Base-by-base conservation (phyloP, 2,329 filamentous ascomycete species). In the Metarhizium brunneum region DNA sequence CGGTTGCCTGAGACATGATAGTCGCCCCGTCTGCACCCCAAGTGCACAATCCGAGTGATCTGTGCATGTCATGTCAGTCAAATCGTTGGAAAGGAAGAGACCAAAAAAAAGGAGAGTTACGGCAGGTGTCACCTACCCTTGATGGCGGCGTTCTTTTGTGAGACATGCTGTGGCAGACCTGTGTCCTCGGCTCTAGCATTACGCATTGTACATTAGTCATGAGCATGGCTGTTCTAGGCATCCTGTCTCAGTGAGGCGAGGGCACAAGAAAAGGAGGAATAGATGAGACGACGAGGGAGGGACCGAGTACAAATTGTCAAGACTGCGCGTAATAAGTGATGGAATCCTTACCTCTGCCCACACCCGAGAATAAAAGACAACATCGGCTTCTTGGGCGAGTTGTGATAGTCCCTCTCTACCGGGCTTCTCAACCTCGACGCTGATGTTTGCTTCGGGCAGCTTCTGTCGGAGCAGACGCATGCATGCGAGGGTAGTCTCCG, bases 381-480 rank as follows among this genome's bases (percentile, higher is more conserved):
- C 78, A 64, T 90, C 83, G 29, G 85, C 86, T 61, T 79, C 74
- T 42, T 73, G 73, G 30, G 84, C 84, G 50, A 89, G 75, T 32
- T 80, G 73, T 52, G 74, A 70, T 55, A 90, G 73, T 2, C 83
- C 84, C 32, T 70, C 67, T 11, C 87, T 78, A 13, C 75, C 76
- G 2, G 86, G 86, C 66, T 88, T 90, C 71, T 90, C 87, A 47
- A 87, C 72, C 68, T 90, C 87, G 54, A 90, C 82, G 66, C 86
- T 90, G 64, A 90, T 72, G 50, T 63, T 75, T 50, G 75, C 71
- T 4, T 62, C 65, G 30, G 75, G 76, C 54, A 74, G 71, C 32
- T 63, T 63, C 47, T 64, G 63, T 52, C 81, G 79, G 59, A 88
- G 65, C 62, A 81, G 70, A 47, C 65, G 73, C 54, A 89, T 82